phyloP scores from a whole-genome alignment of 164 flowering plant species.

The Magnolia sinica region DNA sequence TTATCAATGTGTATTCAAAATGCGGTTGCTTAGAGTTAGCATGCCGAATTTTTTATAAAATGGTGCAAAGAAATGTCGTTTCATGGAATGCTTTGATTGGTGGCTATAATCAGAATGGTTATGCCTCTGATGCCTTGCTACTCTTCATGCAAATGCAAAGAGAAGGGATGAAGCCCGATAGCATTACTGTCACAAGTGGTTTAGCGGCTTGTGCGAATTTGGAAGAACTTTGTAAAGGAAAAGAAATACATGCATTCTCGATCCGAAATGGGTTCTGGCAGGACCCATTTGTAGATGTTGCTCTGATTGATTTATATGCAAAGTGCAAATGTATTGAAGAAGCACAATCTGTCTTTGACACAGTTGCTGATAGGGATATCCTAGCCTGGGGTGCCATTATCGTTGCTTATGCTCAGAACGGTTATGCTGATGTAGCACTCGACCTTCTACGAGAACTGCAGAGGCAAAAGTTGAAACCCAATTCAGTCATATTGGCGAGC shows the following conservation, averaged over 20 bases:
- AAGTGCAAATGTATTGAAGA: constrained; percentile 44
- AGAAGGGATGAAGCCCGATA: not conserved
- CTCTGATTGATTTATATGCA: constrained; percentile 59
- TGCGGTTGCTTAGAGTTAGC: constrained; percentile 8
- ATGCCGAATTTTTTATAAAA: not conserved
- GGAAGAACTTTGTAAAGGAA: constrained; percentile 43
- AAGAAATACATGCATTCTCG: constrained; percentile 60
- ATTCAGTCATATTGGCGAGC: constrained; percentile 69
- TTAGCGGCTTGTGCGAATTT: constrained; percentile 26
- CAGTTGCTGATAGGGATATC: constrained; percentile 60
- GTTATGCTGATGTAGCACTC: constrained; percentile 51
- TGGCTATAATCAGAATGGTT: constrained; percentile 7
- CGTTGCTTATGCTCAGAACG: constrained; percentile 64
- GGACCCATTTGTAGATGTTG: constrained; percentile 44
- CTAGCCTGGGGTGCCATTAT: constrained; percentile 93
- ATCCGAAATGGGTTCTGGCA: constrained; percentile 40
- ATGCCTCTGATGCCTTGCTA: not conserved
- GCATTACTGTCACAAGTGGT: not conserved
- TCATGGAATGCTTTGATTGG: constrained; percentile 9
- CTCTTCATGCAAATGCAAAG: constrained; percentile 2
- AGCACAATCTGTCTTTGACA: constrained; percentile 55
- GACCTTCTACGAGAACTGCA: constrained; percentile 36
- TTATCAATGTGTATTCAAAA: constrained; percentile 13
- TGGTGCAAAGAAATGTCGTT: not conserved
- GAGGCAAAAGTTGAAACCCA: constrained; percentile 49